Conservation (phyloP, 441 rosid genomes). For the Corymbia calophylla region DNA sequence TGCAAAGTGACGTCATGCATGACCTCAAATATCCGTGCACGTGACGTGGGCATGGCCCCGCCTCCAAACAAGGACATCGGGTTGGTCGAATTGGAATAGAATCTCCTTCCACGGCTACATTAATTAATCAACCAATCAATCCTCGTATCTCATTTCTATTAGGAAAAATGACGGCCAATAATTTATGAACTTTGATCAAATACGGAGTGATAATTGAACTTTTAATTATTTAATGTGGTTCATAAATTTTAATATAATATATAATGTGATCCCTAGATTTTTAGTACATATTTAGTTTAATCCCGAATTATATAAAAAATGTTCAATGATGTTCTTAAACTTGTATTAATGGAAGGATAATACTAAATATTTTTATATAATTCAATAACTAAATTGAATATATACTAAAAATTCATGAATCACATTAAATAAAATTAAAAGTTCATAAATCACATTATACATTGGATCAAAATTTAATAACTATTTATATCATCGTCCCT, state of each 20-base stretch:
- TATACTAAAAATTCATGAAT: rapidly evolving
- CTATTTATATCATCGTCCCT: rapidly evolving
- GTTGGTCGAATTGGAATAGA: background rate
- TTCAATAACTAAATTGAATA: background rate
- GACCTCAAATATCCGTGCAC: background rate
- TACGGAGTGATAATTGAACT: background rate
- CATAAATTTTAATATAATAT: background rate
- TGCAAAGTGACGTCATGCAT: background rate
- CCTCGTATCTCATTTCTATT: too few relatives aligned
- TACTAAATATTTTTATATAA: background rate
- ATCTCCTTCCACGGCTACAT: background rate
- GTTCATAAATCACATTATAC: rapidly evolving
- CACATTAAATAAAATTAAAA: too few relatives aligned
- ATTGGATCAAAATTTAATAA: background rate
- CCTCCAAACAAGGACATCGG: background rate
- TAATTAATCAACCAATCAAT: too few relatives aligned
- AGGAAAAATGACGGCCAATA: background rate
- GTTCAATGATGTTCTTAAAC: background rate
- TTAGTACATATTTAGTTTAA: background rate
- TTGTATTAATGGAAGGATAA: background rate
- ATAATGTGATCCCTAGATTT: rapidly evolving
- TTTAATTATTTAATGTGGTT: background rate
- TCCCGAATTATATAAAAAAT: background rate
- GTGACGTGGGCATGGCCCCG: background rate
- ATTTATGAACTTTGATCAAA: too few relatives aligned